Conservation (phyloP, 2,329 filamentous ascomycete genomes). For the Fusarium hainanense region DNA sequence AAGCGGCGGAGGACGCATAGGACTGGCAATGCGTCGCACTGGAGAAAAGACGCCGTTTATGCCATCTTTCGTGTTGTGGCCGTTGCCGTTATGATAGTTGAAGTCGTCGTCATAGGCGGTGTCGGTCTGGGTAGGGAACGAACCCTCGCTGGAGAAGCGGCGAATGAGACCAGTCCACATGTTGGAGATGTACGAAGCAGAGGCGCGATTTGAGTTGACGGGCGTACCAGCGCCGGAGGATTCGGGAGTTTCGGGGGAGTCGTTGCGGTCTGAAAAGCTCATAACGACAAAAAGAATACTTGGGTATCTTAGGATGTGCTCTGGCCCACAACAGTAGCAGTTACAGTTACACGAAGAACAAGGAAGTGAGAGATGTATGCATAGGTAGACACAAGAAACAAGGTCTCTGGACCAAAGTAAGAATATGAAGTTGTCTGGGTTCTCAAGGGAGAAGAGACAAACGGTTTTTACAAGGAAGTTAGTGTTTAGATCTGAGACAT, state of each 20-base stretch:
- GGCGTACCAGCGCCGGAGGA: conserved; percentile 44
- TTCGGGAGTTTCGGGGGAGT: conserved; percentile 39
- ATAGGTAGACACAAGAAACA: not conserved
- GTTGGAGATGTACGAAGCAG: conserved; percentile 46
- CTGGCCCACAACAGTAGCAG: not conserved
- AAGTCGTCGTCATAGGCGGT: conserved; percentile 36
- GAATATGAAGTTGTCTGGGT: not conserved
- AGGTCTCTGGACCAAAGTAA: not conserved
- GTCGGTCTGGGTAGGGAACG: conserved; percentile 47
- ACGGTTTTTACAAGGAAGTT: conserved; percentile 1
- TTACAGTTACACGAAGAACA: not conserved
- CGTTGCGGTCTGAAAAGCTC: conserved; percentile 38
- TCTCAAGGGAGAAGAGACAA: not conserved
- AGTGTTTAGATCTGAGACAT: conserved; percentile 22
- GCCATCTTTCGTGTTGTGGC: conserved; percentile 64
- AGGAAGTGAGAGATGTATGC: conserved; percentile 5
- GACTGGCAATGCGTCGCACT: conserved; percentile 71
- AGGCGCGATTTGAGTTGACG: conserved; percentile 38
- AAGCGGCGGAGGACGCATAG: conserved; percentile 88
- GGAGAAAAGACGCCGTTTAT: conserved; percentile 67
- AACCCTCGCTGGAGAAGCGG: conserved; percentile 68
- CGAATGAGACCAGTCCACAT: conserved; percentile 74
- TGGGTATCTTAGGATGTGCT: not conserved
- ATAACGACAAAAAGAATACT: conserved; percentile 17
- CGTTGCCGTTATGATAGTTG: conserved; percentile 36